A percentile compares a stretch with the other conserved stretches of the same genome.
Evolutionary conservation across 2,329 filamentous ascomycete species (phyloP).

Genomic region (Fusarium neocosmosporiellum): DNA sequence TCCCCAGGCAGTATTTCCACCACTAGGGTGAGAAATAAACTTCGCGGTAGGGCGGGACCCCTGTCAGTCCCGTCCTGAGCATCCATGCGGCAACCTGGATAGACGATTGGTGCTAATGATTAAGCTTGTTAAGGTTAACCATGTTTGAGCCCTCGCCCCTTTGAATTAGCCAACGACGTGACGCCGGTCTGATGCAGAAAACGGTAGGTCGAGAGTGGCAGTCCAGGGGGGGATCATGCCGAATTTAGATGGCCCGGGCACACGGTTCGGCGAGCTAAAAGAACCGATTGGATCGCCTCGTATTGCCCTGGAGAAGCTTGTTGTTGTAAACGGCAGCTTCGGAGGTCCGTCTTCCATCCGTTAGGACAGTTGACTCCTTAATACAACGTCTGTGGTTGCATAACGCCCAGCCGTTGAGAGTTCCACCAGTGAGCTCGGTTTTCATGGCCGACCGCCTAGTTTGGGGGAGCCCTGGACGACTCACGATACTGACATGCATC

Average conservation of each 20-base stretch:
- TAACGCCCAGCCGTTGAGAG: background rate
- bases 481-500: background rate
- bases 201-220: background rate
- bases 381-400: background rate
- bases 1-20: background rate
- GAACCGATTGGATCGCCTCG: background rate
- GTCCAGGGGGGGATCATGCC: background rate
- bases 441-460: background rate
- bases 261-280: background rate
- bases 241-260: background rate
- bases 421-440: background rate
- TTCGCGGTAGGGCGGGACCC: background rate
- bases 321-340: background rate
- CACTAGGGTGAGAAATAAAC: background rate
- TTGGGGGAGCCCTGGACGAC: background rate
- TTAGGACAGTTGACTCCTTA: background rate
- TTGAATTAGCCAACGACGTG: background rate
- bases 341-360: background rate
- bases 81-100: background rate
- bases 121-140: background rate
- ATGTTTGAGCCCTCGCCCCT: background rate
- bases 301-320: background rate
- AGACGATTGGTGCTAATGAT: background rate
- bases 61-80: background rate
- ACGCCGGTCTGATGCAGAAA: background rate